Percentiles rank a stretch among this genome's conserved stretches.
Evolutionary conservation across 2,329 filamentous ascomycete genomes (phyloP).

Genomic region (Fusarium camptoceras): DNA sequence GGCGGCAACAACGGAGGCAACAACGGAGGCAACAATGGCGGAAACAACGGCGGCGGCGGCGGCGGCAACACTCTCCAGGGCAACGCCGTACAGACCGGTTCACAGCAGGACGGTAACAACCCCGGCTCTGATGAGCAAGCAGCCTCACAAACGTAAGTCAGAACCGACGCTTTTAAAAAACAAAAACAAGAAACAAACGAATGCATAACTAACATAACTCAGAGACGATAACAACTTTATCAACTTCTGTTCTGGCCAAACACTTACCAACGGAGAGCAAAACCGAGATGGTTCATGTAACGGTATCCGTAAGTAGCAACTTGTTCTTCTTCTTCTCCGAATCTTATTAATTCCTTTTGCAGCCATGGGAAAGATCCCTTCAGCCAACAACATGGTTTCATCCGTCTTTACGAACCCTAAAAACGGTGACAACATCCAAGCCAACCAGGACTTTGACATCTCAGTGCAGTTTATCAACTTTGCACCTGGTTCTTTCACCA

Average conservation of each 20-base stretch:
- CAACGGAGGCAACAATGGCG: constrained; percentile 44
- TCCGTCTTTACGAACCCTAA: constrained; percentile 65
- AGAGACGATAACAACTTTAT: constrained; percentile 72
- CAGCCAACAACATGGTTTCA: constrained; percentile 67
- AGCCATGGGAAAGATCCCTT: constrained; percentile 72
- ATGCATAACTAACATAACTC: constrained; percentile 36
- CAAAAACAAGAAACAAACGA: neutral
- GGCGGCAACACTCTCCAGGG: constrained; percentile 53
- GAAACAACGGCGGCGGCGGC: constrained; percentile 18
- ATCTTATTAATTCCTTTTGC: constrained; percentile 29
- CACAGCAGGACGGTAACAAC: constrained; percentile 60
- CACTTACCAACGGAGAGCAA: constrained; percentile 71
- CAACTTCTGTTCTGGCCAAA: constrained; percentile 69
- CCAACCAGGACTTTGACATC: constrained; percentile 64
- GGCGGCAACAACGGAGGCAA: constrained; percentile 32
- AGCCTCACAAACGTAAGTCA: constrained; percentile 64
- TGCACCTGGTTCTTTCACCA: constrained; percentile 69
- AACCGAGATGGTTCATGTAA: constrained; percentile 71
- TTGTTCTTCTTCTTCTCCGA: neutral
- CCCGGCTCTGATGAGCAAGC: constrained; percentile 60
- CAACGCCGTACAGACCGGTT: constrained; percentile 63
- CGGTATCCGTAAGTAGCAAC: constrained; percentile 63
- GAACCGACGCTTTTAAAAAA: neutral
- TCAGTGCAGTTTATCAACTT: constrained; percentile 66
- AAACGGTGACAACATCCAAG: constrained; percentile 61